These are phyloP conservation scores for Adiantum capillusveneris DNA, from an alignment of 75 land plant genomes.

Conservation along the genomic window DNA sequence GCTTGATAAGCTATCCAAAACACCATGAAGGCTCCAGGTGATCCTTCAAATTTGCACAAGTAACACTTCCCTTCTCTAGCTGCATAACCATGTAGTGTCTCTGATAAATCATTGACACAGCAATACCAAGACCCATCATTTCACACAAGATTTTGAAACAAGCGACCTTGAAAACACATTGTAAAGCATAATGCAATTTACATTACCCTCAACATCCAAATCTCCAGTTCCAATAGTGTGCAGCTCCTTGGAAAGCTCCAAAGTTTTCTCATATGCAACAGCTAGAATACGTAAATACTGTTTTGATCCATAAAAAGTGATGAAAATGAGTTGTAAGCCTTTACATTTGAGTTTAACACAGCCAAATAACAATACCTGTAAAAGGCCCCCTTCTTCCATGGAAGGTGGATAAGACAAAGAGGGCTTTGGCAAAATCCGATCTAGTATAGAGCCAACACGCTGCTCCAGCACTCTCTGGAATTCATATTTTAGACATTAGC, in stretches of 20 bases:
- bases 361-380: conserved; percentile 48
- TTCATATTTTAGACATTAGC: too few relatives aligned
- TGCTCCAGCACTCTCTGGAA: conserved; percentile 95
- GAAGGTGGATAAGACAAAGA: conserved; percentile 71
- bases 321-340: too few relatives aligned
- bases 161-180: too few relatives aligned
- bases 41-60: too few relatives aligned
- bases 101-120: neutral
- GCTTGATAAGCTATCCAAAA: too few relatives aligned
- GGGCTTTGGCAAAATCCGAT: conserved; percentile 73
- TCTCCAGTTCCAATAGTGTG: conserved; percentile 87
- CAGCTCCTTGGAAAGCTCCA: conserved; percentile 88
- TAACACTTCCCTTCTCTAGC: conserved; percentile 1
- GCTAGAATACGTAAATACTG: conserved; percentile 93
- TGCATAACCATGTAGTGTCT: neutral
- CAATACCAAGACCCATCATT: neutral
- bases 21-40: too few relatives aligned
- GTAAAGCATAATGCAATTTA: too few relatives aligned
- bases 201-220: conserved; percentile 90
- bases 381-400: conserved; percentile 89
- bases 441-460: conserved; percentile 67
- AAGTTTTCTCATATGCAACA: conserved; percentile 91
- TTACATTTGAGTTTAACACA: too few relatives aligned
- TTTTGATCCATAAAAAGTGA: too few relatives aligned
- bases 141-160: neutral